Evolutionary conservation across 345 rosid species (phyloP), one percentile per base, ranked within the genome.

Genomic region (Eucalyptus caleyi): DNA sequence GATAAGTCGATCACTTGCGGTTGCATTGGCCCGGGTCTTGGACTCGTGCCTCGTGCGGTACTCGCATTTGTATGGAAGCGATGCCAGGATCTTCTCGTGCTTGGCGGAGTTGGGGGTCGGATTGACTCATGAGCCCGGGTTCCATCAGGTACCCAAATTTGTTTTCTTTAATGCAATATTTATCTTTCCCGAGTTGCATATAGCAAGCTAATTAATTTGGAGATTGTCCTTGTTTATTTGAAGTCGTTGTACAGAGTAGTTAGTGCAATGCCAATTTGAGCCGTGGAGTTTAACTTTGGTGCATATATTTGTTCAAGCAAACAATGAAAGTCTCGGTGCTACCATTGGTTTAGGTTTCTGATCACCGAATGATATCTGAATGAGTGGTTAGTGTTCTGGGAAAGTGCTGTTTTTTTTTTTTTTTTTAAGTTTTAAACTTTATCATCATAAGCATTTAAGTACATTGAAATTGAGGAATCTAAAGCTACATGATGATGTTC

Each of bases 111-210:
- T 98, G 87, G 99, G 99, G 82, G 97, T 97, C 23, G 94, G 94
- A 6, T 91, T 98, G 89, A 97, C 97, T 65, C 99, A 92, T 87
- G 98, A 98, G 89, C 95, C 97, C 67, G 99, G 99, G 16, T 98
- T 98, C 90, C 99, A 98, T 94, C 99, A 97, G 99, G 99, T 98
- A 91, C 87, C 85, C 30, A 42, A 21, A 40, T 40, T 40, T 40
- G 85, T 23, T 77, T 26, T 21, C 85, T 40, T 54, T 54, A 4
- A n/a, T 77, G 85, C 47, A 24, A 77, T 51, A 16, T 54, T 87
- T 54, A 15, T 42, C 40, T 86, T 50, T 87, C 3, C n/a, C 13
- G 49, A 14, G 47, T 87, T 87, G 49, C 2, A 14, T 30, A 34
- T 50, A n/a, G 87, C 30, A 86, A 86, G 53, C 59, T 21, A n/a